A percentile compares a stretch with the other conserved stretches of the same genome.
phyloP scores from a whole-genome alignment of 495 filamentous ascomycete species.

The Trichoderma virens region DNA sequence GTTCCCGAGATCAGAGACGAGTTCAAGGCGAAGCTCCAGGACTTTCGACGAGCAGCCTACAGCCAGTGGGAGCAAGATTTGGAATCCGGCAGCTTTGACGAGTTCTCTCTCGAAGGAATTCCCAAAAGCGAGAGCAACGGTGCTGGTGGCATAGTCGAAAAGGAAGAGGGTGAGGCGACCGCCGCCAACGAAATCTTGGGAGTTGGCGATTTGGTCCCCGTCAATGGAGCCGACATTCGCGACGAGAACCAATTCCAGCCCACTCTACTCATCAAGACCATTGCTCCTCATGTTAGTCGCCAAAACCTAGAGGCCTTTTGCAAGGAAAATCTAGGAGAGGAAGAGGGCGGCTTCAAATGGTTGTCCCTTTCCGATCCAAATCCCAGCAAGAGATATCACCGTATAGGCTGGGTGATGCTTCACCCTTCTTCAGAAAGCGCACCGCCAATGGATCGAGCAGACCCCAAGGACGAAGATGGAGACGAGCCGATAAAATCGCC shows the following conservation, averaged over 20 bases:
- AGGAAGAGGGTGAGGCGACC: conserved; percentile 88
- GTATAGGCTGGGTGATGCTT: conserved; percentile 98
- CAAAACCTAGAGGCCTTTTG: conserved; percentile 86
- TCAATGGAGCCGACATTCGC: conserved; percentile 67
- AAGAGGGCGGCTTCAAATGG: conserved; percentile 82
- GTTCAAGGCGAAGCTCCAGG: conserved; percentile 60
- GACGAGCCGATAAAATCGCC: conserved; percentile 18
- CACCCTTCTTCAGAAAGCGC: conserved; percentile 63
- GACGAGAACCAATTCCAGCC: conserved; percentile 80
- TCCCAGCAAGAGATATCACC: conserved; percentile 90
- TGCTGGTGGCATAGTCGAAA: conserved; percentile 77
- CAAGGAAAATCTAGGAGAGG: conserved; percentile 81
- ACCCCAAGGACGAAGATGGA: conserved; percentile 48
- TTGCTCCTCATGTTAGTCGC: conserved; percentile 93
- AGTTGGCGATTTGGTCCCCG: conserved; percentile 79
- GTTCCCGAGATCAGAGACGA: conserved; percentile 67
- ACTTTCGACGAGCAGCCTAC: conserved; percentile 66
- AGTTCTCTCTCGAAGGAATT: conserved; percentile 90
- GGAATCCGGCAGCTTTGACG: conserved; percentile 76
- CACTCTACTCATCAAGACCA: conserved; percentile 93
- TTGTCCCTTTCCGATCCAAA: conserved; percentile 93
- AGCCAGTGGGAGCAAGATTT: conserved; percentile 80
- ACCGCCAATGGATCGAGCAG: conserved; percentile 54
- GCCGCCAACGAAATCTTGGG: conserved; percentile 87
- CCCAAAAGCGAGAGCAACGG: conserved; percentile 91